phyloP scores from a whole-genome alignment of 108 stramenopile species.

The Cyclostephanos tholiformis region DNA sequence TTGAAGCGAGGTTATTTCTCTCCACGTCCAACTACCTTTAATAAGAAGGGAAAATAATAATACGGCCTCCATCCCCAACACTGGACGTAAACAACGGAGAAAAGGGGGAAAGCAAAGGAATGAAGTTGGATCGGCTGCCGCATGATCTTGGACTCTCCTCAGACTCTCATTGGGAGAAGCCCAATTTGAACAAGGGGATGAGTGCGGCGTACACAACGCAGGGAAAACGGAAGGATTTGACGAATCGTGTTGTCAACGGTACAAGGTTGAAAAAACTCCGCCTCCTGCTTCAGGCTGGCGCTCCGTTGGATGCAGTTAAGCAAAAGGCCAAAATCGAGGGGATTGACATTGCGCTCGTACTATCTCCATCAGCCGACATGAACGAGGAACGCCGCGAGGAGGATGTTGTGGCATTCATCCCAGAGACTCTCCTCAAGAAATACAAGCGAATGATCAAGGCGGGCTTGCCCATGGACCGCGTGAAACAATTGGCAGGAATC shows the following conservation, averaged over 20 bases:
- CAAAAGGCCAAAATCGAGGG: slow-evolving; percentile 55
- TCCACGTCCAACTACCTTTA: too few species aligned
- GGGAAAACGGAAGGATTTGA: not conserved
- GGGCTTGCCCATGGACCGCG: slow-evolving; percentile 40
- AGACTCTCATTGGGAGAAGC: slow-evolving; percentile 14
- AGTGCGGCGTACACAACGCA: slow-evolving; percentile 1
- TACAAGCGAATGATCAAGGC: slow-evolving; percentile 56
- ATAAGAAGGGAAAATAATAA: too few species aligned
- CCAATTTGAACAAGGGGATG: slow-evolving; percentile 4
- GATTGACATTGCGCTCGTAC: slow-evolving; percentile 43
- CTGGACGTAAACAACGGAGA: too few species aligned
- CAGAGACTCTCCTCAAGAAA: slow-evolving; percentile 55
- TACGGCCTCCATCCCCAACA: too few species aligned
- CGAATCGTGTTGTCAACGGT: not conserved
- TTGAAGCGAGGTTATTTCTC: too few species aligned
- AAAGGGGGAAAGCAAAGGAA: not conserved
- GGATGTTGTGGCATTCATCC: slow-evolving; percentile 7
- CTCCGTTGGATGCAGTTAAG: slow-evolving; percentile 50
- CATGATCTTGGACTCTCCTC: slow-evolving; percentile 12
- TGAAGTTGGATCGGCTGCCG: slow-evolving; percentile 14
- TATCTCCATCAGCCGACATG: slow-evolving; percentile 8
- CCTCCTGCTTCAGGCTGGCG: slow-evolving; percentile 51
- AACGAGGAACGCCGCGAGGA: not conserved
- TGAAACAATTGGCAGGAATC: slow-evolving; percentile 43
- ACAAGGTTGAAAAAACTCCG: slow-evolving; percentile 46